Conservation (phyloP, 805 yeast genomes). For the Ogataea nonfermentans region DNA sequence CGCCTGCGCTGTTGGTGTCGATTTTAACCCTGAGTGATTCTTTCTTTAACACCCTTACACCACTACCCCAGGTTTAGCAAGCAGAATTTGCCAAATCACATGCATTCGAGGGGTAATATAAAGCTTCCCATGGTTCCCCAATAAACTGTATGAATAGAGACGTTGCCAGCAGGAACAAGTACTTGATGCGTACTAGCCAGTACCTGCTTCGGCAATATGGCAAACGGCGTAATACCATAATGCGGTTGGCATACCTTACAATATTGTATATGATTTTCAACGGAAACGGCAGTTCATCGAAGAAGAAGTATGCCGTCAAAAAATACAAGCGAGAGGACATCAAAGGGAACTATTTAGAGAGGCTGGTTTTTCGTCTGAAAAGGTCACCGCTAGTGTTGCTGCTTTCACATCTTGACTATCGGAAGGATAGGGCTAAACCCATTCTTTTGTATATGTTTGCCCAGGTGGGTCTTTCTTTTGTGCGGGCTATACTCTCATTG, state of each 20-base stretch:
- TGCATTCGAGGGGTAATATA: slow-evolving; percentile 11
- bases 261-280: slow-evolving; percentile 29
- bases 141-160: slow-evolving; percentile 1
- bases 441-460: slow-evolving; percentile 35
- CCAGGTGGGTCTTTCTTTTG: slow-evolving; percentile 59
- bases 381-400: slow-evolving; percentile 21
- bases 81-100: slow-evolving; percentile 6
- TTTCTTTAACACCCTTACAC: slow-evolving; percentile 13
- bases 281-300: slow-evolving; percentile 27
- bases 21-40: too few relatives aligned
- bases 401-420: slow-evolving; percentile 17
- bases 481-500: slow-evolving; percentile 71
- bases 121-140: background rate
- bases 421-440: slow-evolving; percentile 11
- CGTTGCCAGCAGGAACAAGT: slow-evolving; percentile 6
- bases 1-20: too few relatives aligned
- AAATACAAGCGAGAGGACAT: background rate
- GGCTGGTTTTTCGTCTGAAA: slow-evolving; percentile 6
- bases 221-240: slow-evolving; percentile 21
- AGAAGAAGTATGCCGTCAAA: background rate
- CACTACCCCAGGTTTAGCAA: slow-evolving; percentile 12
- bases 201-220: slow-evolving; percentile 20
- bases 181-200: slow-evolving; percentile 14
- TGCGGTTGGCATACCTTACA: slow-evolving; percentile 24
- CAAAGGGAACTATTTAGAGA: slow-evolving; percentile 1